phyloP scores from a whole-genome alignment of 2,329 filamentous ascomycete species.

The Daldinia eschscholtzii region DNA sequence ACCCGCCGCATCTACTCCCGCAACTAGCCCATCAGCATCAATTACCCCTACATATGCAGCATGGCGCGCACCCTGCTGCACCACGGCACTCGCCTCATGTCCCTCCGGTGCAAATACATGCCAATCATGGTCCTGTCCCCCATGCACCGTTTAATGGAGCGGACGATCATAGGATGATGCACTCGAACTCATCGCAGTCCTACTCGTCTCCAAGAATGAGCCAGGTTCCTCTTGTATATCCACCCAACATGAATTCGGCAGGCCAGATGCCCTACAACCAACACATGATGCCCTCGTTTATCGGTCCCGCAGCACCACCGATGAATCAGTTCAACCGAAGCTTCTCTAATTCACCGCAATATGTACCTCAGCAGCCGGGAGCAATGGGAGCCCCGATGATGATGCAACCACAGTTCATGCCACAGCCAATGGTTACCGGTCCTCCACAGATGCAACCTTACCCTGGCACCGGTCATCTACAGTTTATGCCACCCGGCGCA shows the following conservation, averaged over 20 bases:
- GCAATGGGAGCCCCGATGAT: slow-evolving; percentile 86
- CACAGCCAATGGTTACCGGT: slow-evolving; percentile 75
- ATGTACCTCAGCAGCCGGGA: slow-evolving; percentile 76
- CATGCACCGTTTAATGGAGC: slow-evolving; percentile 76
- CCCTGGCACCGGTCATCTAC: slow-evolving; percentile 69
- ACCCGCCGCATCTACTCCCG: slow-evolving; percentile 75
- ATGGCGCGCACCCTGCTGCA: slow-evolving; percentile 75
- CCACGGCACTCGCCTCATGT: slow-evolving; percentile 80
- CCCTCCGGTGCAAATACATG: slow-evolving; percentile 81
- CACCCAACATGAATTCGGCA: slow-evolving; percentile 75
- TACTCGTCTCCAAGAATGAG: slow-evolving; percentile 86
- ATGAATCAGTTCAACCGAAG: slow-evolving; percentile 77
- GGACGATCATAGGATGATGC: slow-evolving; percentile 91
- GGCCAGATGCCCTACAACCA: slow-evolving; percentile 79
- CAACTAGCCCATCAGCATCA: slow-evolving; percentile 87
- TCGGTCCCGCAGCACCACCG: slow-evolving; percentile 76
- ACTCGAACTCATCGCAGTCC: slow-evolving; percentile 83
- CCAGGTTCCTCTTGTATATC: slow-evolving; percentile 77
- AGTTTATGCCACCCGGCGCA: slow-evolving; percentile 70
- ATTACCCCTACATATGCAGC: slow-evolving; percentile 84
- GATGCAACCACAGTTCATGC: slow-evolving; percentile 83
- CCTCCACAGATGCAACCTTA: slow-evolving; percentile 86
- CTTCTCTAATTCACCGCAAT: slow-evolving; percentile 79
- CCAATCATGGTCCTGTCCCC: slow-evolving; percentile 76
- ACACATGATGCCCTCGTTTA: slow-evolving; percentile 77